Conservation (phyloP, 2,329 filamentous ascomycete genomes). For the Aspergillus sp. region DNA sequence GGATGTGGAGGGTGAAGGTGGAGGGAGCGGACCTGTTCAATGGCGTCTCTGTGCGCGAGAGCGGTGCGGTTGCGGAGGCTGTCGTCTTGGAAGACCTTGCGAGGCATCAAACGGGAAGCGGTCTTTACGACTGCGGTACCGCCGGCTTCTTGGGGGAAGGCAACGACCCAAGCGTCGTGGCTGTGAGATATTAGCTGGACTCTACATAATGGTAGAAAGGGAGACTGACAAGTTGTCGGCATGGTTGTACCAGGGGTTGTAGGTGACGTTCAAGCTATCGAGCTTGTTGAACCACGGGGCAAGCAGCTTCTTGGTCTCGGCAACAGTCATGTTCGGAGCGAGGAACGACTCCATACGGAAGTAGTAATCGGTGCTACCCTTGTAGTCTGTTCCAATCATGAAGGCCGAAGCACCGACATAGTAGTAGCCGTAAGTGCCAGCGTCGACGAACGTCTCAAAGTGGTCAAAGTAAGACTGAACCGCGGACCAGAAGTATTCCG, state of each 20-base stretch:
- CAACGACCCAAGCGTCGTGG: background rate
- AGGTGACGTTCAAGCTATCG: background rate
- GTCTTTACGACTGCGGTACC: background rate
- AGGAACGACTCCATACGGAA: slow-evolving; percentile 27
- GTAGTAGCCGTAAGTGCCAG: slow-evolving; percentile 24
- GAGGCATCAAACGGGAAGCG: background rate
- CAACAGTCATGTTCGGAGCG: slow-evolving; percentile 21
- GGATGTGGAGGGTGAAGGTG: no score
- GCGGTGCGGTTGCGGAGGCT: background rate
- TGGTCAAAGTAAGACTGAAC: slow-evolving; percentile 19
- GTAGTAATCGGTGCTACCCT: slow-evolving; percentile 21
- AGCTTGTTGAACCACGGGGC: slow-evolving; percentile 17
- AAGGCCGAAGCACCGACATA: slow-evolving; percentile 17
- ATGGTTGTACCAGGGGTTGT: background rate
- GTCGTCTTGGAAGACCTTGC: background rate
- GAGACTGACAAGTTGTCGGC: background rate
- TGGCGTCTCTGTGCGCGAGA: background rate
- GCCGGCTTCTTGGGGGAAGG: background rate
- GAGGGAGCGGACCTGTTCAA: background rate
- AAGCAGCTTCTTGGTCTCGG: slow-evolving; percentile 18
- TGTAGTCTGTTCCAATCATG: slow-evolving; percentile 15
- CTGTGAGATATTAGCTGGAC: background rate
- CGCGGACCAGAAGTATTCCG: slow-evolving; percentile 19
- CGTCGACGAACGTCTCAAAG: slow-evolving; percentile 20
- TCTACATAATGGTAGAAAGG: background rate